A percentile compares a stretch with the other conserved stretches of the same genome.
Evolutionary conservation across 257 asterid species (phyloP).

Genomic region (Nicotiana benthamiana): DNA sequence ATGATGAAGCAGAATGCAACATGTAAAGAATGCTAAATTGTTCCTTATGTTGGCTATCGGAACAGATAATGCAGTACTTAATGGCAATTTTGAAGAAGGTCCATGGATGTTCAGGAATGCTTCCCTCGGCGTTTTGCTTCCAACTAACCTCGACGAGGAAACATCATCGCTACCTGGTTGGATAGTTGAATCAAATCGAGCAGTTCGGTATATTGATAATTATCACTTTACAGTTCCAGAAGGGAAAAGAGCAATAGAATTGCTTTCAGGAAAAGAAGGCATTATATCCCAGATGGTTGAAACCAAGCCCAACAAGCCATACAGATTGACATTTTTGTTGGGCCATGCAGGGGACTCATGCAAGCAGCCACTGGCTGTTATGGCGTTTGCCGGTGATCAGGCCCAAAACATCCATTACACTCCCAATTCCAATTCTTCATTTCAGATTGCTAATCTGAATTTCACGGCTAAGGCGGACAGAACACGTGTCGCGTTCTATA

Average conservation of each 20-base stretch:
- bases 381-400: conserved; percentile 82
- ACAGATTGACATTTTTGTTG: conserved; percentile 48
- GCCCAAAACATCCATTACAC: conserved; percentile 49
- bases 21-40: neutral
- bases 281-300: conserved; percentile 89
- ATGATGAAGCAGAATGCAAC: neutral
- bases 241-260: conserved; percentile 78
- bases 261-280: conserved; percentile 88
- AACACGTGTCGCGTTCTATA: conserved; percentile 78
- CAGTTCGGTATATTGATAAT: conserved; percentile 78
- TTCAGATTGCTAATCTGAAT: conserved; percentile 45
- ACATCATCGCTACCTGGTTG: conserved; percentile 89
- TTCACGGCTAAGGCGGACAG: conserved; percentile 82
- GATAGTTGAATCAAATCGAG: conserved; percentile 93
- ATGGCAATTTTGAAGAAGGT: conserved; percentile 95
- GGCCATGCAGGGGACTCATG: conserved; percentile 82
- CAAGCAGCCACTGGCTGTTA: conserved; percentile 73
- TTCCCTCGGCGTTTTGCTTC: conserved; percentile 84
- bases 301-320: conserved; percentile 67
- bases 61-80: conserved; percentile 69
- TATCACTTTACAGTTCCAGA: conserved; percentile 70
- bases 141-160: conserved; percentile 82
- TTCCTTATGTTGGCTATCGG: neutral
- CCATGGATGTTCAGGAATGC: conserved; percentile 90
- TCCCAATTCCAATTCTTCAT: conserved; percentile 48